Conservation (phyloP, 148 eudicot genomes). For the Arctostaphylos glauca region DNA sequence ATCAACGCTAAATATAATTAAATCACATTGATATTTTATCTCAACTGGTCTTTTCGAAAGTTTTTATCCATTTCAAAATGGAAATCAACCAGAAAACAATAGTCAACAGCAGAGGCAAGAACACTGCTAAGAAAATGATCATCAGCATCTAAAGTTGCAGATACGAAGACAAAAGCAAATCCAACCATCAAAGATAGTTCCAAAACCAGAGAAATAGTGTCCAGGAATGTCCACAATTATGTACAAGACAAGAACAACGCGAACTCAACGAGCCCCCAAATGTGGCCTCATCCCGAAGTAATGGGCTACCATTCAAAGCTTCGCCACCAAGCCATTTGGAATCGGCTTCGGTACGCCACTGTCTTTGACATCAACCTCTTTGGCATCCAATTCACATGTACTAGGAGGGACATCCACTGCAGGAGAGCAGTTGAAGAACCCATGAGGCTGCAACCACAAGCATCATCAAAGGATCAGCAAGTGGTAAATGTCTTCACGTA, state of each 20-base stretch:
- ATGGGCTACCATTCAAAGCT: constrained; percentile 32
- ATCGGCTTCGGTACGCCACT: constrained; percentile 33
- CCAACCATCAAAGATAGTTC: neutral
- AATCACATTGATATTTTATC: no score
- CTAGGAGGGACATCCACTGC: constrained; percentile 58
- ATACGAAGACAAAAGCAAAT: neutral
- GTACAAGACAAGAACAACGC: neutral
- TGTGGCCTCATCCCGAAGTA: neutral
- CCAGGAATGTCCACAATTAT: constrained; percentile 6
- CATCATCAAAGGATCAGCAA: neutral
- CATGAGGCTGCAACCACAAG: constrained; percentile 46
- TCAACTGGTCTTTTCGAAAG: no score
- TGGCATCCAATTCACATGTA: constrained; percentile 41
- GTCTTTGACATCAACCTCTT: constrained; percentile 46
- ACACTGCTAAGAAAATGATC: neutral
- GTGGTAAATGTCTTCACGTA: neutral
- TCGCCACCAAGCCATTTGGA: constrained; percentile 33
- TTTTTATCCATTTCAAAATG: no score
- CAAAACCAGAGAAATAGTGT: neutral
- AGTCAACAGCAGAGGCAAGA: neutral
- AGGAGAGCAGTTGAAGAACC: constrained; percentile 61
- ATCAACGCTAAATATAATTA: no score
- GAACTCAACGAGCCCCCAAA: neutral
- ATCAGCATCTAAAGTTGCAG: neutral
- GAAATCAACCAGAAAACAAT: no score